A percentile compares a stretch with the other conserved stretches of the same genome.
Evolutionary conservation across 306 rosid genomes (phyloP).

Genomic region (Ormosia emarginata): DNA sequence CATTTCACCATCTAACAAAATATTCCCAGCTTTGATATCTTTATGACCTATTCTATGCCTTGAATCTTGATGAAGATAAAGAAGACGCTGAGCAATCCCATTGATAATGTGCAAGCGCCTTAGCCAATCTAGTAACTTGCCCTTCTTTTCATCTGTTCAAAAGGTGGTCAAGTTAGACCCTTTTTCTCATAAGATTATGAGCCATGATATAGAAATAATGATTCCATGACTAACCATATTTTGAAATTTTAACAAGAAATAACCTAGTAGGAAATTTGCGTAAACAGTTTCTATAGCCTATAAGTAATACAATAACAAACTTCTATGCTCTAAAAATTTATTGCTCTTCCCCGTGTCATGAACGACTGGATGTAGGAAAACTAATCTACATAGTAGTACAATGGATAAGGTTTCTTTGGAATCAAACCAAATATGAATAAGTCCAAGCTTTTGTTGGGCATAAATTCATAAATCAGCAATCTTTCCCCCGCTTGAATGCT

Average conservation of each 20-base stretch:
- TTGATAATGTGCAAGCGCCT: conserved; percentile 21
- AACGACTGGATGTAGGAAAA: background rate
- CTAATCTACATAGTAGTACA: background rate
- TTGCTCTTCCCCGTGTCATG: background rate
- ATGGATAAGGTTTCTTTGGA: background rate
- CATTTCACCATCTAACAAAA: too few species aligned
- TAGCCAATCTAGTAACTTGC: conserved; percentile 22
- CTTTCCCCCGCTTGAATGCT: conserved; percentile 46
- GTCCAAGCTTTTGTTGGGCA: too few species aligned
- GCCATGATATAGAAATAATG: background rate
- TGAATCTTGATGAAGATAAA: too few species aligned
- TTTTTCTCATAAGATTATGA: background rate
- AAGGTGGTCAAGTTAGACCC: background rate
- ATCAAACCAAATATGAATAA: conserved; percentile 41
- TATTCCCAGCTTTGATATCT: too few species aligned
- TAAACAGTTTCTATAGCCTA: background rate
- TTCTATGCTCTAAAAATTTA: background rate
- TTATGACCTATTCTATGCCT: too few species aligned
- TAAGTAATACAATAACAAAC: background rate
- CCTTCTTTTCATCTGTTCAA: background rate
- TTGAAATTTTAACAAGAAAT: background rate
- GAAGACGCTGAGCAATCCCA: too few species aligned
- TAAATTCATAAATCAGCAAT: conserved; percentile 41
- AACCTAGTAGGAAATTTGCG: background rate
- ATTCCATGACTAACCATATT: background rate